Conservation (phyloP, 169 alveolate species). For the Plasmodium falciparum region DNA sequence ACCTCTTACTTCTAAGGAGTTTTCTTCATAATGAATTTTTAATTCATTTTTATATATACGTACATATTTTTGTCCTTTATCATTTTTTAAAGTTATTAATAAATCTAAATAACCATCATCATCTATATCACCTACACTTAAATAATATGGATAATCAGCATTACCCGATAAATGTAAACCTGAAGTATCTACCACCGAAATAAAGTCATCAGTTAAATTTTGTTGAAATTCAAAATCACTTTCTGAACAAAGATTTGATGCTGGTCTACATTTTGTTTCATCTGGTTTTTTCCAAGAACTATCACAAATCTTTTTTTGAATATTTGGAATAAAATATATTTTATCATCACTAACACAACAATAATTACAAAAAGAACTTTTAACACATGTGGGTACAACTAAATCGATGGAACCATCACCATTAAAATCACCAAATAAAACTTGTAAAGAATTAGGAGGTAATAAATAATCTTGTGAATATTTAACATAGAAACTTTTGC, state of each 20-base stretch:
- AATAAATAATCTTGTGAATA: conserved; percentile 36
- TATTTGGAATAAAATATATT: conserved; percentile 70
- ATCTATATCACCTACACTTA: conserved; percentile 75
- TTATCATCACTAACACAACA: conserved; percentile 65
- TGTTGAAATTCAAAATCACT: conserved; percentile 80
- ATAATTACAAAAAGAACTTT: conserved; percentile 67
- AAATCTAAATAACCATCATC: conserved; percentile 73
- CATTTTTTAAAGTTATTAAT: conserved; percentile 53
- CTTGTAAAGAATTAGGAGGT: conserved; percentile 82
- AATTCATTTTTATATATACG: conserved; percentile 68
- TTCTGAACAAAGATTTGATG: conserved; percentile 83
- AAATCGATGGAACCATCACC: conserved; percentile 89
- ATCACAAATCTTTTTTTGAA: conserved; percentile 85
- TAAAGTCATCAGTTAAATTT: conserved; percentile 24
- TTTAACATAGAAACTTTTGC: conserved; percentile 60
- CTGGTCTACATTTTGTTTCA: conserved; percentile 82
- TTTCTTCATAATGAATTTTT: conserved; percentile 20
- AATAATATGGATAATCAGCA: conserved; percentile 50
- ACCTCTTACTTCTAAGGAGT: conserved; percentile 25
- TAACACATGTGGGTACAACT: conserved; percentile 84
- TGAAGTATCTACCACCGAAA: conserved; percentile 36
- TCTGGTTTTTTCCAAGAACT: conserved; percentile 80
- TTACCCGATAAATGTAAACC: conserved; percentile 65
- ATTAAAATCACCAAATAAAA: conserved; percentile 86
- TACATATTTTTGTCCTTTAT: conserved; percentile 64